A percentile compares a stretch with the other conserved stretches of the same genome.
Conservation (phyloP, 2,329 filamentous ascomycete species). For the Metarhizium brunneum region DNA sequence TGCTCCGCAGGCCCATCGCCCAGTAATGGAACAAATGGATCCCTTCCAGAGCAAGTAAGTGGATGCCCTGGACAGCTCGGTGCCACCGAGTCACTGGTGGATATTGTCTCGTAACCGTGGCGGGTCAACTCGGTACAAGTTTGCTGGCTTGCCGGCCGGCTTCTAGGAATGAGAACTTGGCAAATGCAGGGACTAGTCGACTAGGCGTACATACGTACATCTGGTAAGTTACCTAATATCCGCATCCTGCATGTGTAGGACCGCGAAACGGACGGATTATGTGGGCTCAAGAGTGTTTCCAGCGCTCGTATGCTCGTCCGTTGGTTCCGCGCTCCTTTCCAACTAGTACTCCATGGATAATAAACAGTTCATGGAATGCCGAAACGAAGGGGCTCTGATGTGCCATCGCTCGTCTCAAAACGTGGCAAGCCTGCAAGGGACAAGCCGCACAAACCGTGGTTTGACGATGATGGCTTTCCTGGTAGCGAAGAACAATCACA, state of each 20-base stretch:
- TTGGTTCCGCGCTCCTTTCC: neutral
- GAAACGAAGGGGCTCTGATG: neutral
- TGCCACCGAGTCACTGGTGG: neutral
- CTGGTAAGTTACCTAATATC: too few relatives aligned
- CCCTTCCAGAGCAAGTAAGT: conserved; percentile 3
- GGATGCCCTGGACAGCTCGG: neutral
- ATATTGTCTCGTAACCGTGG: neutral
- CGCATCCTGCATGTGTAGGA: too few relatives aligned
- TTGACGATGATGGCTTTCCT: neutral
- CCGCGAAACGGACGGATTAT: too few relatives aligned
- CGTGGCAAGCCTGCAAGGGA: neutral
- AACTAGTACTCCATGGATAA: too few relatives aligned
- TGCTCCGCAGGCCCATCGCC: too few relatives aligned
- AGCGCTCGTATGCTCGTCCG: neutral
- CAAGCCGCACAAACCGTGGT: neutral
- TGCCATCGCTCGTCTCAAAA: neutral
- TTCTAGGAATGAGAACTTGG: neutral
- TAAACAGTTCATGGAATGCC: neutral
- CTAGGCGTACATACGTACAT: too few relatives aligned
- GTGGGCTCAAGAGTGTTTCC: too few relatives aligned
- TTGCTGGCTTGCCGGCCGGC: too few relatives aligned
- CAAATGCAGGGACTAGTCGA: too few relatives aligned
- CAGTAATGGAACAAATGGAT: conserved; percentile 9
- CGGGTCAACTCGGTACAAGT: neutral
- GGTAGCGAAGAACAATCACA: too few relatives aligned